Base-by-base conservation (phyloP, 1,284 basidiomycete species). In the Phellinidium pouzarii region DNA sequence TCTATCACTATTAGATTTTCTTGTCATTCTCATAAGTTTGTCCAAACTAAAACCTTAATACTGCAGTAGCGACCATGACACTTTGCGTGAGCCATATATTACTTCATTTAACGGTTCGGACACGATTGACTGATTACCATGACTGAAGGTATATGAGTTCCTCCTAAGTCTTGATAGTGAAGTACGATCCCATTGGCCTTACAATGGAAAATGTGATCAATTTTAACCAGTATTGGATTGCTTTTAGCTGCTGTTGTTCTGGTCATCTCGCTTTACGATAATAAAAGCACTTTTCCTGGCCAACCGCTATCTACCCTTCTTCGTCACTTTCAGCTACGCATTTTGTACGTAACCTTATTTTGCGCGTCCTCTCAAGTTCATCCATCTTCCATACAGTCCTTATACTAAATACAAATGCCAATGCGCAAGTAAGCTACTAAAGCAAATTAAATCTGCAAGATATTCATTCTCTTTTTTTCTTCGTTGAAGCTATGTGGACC, bases 301-400 rank as follows among this genome's bases (percentile, higher is more conserved):
- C 14, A 54, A 54, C 40, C 53, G 53, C 14, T 54, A 54, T 41
- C 42, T 54, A 5, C 53, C 53, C 2, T 44, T 54, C 11, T 48
- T 45, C 5, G 23, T 44, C 14, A 34, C 42, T 23, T 38, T 31
- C 23, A 20, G 31, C 20, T 38, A 51, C 25, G 29, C 34, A 5
- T 44, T 44, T 31, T 44, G 50, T 51, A 23, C 26, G 42, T 20
- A 20, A 11, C 2, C 1, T 12, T n/a, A 9, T 23, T 25, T 43
- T 20, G 5, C 41, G 22, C 25, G 12, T 48, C 2, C 11, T 17
- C 11, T 46, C 9, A 29, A 2, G n/a, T 46, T 12, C 20, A 6
- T 31, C 19, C 7, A n/a, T 12, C 27, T 46, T n/a, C 6, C 27
- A 11, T 7, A 27, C 34, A 51, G 50, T 51, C 25, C 19, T 44